phyloP scores from a whole-genome alignment of 2,329 filamentous ascomycete species.

The Pochonia chlamydosporia region DNA sequence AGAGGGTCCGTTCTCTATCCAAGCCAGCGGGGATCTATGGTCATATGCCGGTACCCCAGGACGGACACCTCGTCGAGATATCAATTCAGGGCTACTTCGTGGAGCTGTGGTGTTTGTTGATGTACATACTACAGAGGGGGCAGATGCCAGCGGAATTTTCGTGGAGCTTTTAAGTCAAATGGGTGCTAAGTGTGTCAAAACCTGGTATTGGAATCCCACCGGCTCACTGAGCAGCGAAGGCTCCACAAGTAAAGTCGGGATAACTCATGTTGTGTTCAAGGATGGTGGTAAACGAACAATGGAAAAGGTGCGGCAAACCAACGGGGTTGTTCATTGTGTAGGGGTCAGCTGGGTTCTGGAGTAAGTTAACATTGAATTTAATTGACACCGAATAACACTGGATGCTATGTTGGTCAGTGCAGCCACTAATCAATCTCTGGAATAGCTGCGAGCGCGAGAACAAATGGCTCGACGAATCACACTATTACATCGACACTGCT shows the following conservation, averaged over 20 bases:
- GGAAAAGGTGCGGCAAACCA: constrained; percentile 69
- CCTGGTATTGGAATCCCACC: constrained; percentile 66
- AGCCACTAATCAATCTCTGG: constrained; percentile 18
- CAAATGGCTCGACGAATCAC: constrained; percentile 67
- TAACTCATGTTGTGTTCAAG: constrained; percentile 88
- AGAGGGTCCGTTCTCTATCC: constrained; percentile 14
- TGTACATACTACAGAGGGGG: constrained; percentile 75
- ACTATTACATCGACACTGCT: constrained; percentile 63
- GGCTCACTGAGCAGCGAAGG: constrained; percentile 28
- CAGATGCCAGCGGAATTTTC: constrained; percentile 76
- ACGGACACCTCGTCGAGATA: constrained; percentile 48
- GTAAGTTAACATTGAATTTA: too few species aligned
- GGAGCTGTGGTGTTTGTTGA: constrained; percentile 79
- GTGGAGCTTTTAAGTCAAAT: constrained; percentile 73
- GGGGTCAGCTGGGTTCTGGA: constrained; percentile 86
- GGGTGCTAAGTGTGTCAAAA: constrained; percentile 73
- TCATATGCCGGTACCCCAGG: constrained; percentile 50
- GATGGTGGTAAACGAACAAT: constrained; percentile 76
- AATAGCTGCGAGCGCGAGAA: constrained; percentile 68
- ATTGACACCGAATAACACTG: too few species aligned
- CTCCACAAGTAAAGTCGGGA: constrained; percentile 53
- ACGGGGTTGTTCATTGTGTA: constrained; percentile 75
- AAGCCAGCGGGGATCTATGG: constrained; percentile 46
- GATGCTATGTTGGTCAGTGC: background rate
- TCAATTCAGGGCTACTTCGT: constrained; percentile 50